Evolutionary conservation across 2,329 filamentous ascomycete genomes (phyloP), one percentile per base, ranked within the genome.

Genomic region (Graphilbum ipis-grandicollis): DNA sequence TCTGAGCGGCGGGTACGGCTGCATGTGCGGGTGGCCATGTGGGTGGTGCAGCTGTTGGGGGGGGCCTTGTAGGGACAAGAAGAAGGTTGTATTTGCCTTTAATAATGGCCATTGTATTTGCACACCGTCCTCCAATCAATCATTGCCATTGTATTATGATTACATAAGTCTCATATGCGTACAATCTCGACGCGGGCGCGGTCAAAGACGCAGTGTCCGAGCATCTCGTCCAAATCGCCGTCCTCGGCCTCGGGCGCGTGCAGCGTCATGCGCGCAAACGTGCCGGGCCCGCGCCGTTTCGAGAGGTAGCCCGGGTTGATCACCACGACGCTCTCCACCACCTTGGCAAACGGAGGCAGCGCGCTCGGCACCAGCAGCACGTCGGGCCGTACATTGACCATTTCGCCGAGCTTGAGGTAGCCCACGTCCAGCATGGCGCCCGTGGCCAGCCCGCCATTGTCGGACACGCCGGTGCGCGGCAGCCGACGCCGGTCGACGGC

Each of bases 271-370:
- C 78, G 75, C 1, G 84, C 82, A 54, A 79, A 96, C 1, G 85
- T 93, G 6, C 90, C 90, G 0, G 86, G 68, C 1, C 78, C 85
- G 41, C 75, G 76, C 39, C 81, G 74, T 58, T 93, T 94, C 14
- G 84, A 90, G 25, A 93, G 59, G 35, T 74, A 77, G 5, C 90
- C 88, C 0, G 90, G 88, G 53, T 98, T 98, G 50, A 98, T 79
- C 12, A 85, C 75, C 7, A 96, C 58, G 0, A 94, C 85, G 46
- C 79, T 83, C 50, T 94, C 83, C 10, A 96, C 76, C 31, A 94
- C 84, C 71, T 82, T 92, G 29, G 83, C 81, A 63, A 92, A 93
- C 3, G 85, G 79, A 19, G 81, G 81, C 46, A 96, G 56, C 33
- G 79, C 69, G 50, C 84, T 93, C 2, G 90, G 88, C 33, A 80